phyloP scores from a whole-genome alignment of 2,329 filamentous ascomycete genomes.

The Fusarium austroafricanum region DNA sequence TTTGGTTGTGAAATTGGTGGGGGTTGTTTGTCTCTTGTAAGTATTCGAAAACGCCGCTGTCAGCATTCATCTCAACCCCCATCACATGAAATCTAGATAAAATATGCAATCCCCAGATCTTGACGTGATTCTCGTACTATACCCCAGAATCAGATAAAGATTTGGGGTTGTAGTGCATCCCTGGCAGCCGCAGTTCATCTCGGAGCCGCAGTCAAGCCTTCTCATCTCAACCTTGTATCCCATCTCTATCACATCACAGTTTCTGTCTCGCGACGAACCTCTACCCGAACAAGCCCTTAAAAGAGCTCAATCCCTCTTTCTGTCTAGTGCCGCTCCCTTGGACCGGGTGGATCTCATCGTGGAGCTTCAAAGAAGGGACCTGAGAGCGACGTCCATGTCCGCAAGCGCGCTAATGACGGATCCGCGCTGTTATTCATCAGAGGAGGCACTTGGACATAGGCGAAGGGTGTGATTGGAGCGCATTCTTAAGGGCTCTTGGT shows the following conservation, averaged over 20 bases:
- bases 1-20: background rate
- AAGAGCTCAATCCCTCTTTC: slow-evolving; percentile 3
- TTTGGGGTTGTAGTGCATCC: slow-evolving; percentile 12
- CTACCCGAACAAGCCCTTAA: slow-evolving; percentile 9
- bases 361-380: slow-evolving; percentile 20
- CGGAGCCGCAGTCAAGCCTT: slow-evolving; percentile 35
- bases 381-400: slow-evolving; percentile 5
- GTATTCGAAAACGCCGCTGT: background rate
- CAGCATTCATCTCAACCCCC: background rate
- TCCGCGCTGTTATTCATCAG: slow-evolving; percentile 39
- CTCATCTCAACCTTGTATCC: background rate
- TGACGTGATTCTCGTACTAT: slow-evolving; percentile 15
- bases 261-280: slow-evolving; percentile 1
- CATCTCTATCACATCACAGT: background rate
- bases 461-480: slow-evolving; percentile 35
- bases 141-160: slow-evolving; percentile 23
- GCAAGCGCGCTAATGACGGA: slow-evolving; percentile 43
- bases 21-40: background rate
- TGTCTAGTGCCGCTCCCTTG: slow-evolving; percentile 39
- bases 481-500: slow-evolving; percentile 21
- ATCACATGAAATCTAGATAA: slow-evolving; percentile 13
- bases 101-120: slow-evolving; percentile 24
- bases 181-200: slow-evolving; percentile 12
- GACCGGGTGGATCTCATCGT: slow-evolving; percentile 46
- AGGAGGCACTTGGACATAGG: slow-evolving; percentile 10